Conservation (phyloP, 2,329 filamentous ascomycete genomes). For the Trichoderma guizhouense region DNA sequence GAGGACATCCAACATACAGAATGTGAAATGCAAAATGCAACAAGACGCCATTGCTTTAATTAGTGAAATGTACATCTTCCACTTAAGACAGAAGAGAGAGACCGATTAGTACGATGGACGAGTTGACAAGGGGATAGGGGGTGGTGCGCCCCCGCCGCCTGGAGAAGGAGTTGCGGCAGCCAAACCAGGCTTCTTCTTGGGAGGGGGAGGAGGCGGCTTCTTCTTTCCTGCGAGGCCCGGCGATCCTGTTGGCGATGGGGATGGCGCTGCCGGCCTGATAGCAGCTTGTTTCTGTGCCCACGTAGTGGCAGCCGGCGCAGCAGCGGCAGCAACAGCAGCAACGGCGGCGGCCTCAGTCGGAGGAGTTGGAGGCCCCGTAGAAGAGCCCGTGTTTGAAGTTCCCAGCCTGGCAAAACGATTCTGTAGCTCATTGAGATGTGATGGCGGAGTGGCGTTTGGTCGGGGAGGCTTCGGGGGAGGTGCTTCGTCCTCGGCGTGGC, state of each 20-base stretch:
- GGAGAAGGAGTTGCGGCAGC: conserved; percentile 20
- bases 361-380: conserved; percentile 21
- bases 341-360: conserved; percentile 40
- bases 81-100: background rate
- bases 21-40: background rate
- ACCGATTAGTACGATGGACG: conserved; percentile 43
- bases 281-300: conserved; percentile 65
- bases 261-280: conserved; percentile 52
- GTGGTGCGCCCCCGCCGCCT: conserved; percentile 37
- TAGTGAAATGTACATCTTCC: background rate
- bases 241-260: background rate
- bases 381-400: conserved; percentile 30
- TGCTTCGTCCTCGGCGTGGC: conserved; percentile 24
- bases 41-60: background rate
- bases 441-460: conserved; percentile 17
- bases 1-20: background rate
- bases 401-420: conserved; percentile 60
- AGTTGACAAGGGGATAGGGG: conserved; percentile 52
- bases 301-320: conserved; percentile 41
- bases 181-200: conserved; percentile 50
- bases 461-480: conserved; percentile 29
- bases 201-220: conserved; percentile 51
- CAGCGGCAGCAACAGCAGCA: conserved; percentile 25
- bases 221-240: conserved; percentile 42
- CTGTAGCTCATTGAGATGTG: conserved; percentile 64